These are phyloP conservation scores for Leptoxyphium fumago DNA, from an alignment of 2,329 filamentous ascomycete species.

Conservation along the genomic window DNA sequence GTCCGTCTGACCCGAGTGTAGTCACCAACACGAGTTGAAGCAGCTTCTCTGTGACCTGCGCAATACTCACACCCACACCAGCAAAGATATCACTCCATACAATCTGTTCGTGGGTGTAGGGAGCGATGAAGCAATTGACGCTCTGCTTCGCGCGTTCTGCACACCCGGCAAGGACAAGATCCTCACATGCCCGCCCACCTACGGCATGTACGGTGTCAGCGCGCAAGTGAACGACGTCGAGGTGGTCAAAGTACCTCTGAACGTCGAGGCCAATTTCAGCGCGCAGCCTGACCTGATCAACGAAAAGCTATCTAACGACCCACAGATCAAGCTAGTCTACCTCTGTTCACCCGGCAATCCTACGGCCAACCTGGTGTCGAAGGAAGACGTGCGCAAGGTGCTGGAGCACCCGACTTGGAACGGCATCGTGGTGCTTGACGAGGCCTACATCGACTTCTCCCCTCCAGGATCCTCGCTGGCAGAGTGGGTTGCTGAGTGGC, in stretches of 20 bases:
- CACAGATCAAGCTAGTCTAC: constrained; percentile 73
- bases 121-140: constrained; percentile 93
- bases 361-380: constrained; percentile 64
- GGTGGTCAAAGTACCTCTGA: constrained; percentile 73
- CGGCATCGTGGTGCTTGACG: constrained; percentile 81
- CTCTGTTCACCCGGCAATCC: constrained; percentile 93
- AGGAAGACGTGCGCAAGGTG: constrained; percentile 56
- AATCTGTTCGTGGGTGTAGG: constrained; percentile 92
- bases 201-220: constrained; percentile 95
- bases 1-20: neutral
- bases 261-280: constrained; percentile 55
- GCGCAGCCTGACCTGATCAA: constrained; percentile 58
- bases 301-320: constrained; percentile 46
- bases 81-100: constrained; percentile 56
- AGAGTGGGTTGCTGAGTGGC: constrained; percentile 82
- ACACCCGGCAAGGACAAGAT: constrained; percentile 76
- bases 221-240: constrained; percentile 86
- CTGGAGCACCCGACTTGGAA: constrained; percentile 89
- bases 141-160: constrained; percentile 86
- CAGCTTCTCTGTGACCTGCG: constrained; percentile 72
- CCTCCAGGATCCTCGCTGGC: constrained; percentile 66
- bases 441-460: constrained; percentile 94
- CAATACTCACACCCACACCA: constrained; percentile 70
- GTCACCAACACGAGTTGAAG: constrained; percentile 74
- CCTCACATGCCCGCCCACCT: constrained; percentile 87